These are phyloP conservation scores for Quercus glauca DNA, from an alignment of 306 rosid species.

Conservation along the genomic window DNA sequence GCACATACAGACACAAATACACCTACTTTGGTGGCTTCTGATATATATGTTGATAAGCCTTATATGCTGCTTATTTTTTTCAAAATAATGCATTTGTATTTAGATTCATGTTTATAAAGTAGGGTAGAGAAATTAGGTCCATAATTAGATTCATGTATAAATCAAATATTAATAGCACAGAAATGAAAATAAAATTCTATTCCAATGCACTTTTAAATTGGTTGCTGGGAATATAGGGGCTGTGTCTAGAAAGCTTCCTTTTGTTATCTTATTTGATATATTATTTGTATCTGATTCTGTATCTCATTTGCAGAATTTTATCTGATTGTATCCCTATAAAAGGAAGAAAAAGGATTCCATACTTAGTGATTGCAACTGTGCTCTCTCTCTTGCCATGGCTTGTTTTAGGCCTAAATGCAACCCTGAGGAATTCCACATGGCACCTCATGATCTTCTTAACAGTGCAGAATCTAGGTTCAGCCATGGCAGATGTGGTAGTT, in stretches of 20 bases:
- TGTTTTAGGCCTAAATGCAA: constrained; percentile 52
- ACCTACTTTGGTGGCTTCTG: not conserved
- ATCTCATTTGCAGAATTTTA: constrained; percentile 54
- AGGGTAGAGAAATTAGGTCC: too few relatives aligned
- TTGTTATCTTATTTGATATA: not conserved
- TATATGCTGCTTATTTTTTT: not conserved
- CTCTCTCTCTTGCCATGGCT: constrained; percentile 83
- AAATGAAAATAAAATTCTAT: not conserved
- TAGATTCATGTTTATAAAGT: not conserved
- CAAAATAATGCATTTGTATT: not conserved
- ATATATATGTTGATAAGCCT: not conserved
- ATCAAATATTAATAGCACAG: not conserved
- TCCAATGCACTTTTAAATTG: not conserved
- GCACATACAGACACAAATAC: not conserved
- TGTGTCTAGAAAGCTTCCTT: not conserved
- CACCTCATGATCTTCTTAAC: constrained; percentile 63
- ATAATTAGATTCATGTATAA: not conserved
- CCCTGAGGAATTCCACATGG: constrained; percentile 61
- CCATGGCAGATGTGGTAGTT: constrained; percentile 90
- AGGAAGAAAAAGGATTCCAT: constrained; percentile 82
- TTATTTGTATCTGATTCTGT: constrained; percentile 28
- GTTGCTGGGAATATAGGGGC: not conserved
- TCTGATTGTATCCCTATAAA: constrained; percentile 83
- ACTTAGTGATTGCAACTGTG: constrained; percentile 70
- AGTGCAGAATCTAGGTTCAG: constrained; percentile 78